phyloP scores from a whole-genome alignment of 176 grass and related monocot species.

The sorghum (Sorghum bicolor) region DNA sequence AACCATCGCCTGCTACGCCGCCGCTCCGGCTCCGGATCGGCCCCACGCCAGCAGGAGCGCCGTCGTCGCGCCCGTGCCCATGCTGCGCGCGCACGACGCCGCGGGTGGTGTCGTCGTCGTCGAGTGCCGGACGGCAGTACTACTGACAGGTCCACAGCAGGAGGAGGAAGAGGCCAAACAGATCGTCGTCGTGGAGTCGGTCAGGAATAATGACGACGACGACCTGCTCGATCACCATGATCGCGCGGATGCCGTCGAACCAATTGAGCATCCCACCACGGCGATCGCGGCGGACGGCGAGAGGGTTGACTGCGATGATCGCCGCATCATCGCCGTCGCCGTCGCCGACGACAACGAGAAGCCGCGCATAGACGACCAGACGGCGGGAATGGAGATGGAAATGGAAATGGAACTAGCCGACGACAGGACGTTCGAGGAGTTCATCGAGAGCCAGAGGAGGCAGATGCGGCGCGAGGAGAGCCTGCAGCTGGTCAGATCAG shows the following conservation, averaged over 20 bases:
- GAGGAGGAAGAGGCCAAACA: neutral
- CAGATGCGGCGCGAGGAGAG: constrained; percentile 45
- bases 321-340: no score
- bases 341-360: neutral
- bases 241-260: neutral
- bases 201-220: neutral
- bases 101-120: neutral
- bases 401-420: neutral
- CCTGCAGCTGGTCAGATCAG: neutral
- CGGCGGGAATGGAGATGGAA: no score
- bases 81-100: no score
- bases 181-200: neutral
- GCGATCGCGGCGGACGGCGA: neutral
- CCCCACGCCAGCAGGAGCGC: neutral
- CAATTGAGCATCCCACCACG: neutral
- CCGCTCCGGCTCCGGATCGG: no score
- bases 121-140: neutral
- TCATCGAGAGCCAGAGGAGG: constrained; percentile 46
- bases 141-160: neutral
- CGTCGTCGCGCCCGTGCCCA: neutral
- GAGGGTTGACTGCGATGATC: neutral
- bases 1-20: neutral
- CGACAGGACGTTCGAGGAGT: constrained; percentile 51
- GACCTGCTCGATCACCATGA: neutral
- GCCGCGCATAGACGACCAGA: no score